A percentile compares a stretch with the other conserved stretches of the same genome.
These are phyloP conservation scores for Ustilago tritici DNA, from an alignment of 1,284 basidiomycete species.

Conservation along the genomic window DNA sequence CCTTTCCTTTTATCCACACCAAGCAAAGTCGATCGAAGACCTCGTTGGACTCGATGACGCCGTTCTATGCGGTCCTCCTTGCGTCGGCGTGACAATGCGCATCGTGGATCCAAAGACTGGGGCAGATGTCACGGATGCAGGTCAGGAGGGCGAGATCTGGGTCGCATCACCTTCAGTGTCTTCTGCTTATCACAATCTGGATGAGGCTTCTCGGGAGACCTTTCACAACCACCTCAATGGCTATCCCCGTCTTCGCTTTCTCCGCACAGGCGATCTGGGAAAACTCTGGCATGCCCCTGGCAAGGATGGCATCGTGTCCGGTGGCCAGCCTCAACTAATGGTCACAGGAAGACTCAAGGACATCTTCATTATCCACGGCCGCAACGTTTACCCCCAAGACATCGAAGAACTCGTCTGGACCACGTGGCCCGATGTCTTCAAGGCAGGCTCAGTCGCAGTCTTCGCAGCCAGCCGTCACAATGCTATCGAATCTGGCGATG, in stretches of 20 bases:
- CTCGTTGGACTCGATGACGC: background rate
- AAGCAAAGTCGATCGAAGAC: background rate
- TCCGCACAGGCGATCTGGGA: background rate
- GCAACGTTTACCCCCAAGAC: background rate
- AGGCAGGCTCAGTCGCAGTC: background rate
- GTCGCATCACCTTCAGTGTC: background rate
- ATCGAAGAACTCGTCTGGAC: background rate
- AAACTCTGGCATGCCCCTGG: background rate
- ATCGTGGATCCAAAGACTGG: background rate
- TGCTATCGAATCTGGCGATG: background rate
- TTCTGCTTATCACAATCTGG: background rate
- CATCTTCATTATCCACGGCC: background rate
- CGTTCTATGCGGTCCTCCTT: background rate
- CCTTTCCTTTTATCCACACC: background rate
- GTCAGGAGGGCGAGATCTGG: background rate
- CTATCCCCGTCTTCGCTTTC: background rate
- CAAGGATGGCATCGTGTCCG: background rate
- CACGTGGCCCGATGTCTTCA: background rate
- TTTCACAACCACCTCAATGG: background rate
- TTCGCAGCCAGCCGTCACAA: background rate
- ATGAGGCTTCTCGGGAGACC: background rate
- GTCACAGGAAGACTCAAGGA: background rate
- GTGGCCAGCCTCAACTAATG: background rate
- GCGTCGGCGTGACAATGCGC: background rate
- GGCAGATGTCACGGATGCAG: background rate